These are phyloP conservation scores for Periglandula ipomoeae DNA, from an alignment of 2,329 filamentous ascomycete genomes.

Conservation along the genomic window DNA sequence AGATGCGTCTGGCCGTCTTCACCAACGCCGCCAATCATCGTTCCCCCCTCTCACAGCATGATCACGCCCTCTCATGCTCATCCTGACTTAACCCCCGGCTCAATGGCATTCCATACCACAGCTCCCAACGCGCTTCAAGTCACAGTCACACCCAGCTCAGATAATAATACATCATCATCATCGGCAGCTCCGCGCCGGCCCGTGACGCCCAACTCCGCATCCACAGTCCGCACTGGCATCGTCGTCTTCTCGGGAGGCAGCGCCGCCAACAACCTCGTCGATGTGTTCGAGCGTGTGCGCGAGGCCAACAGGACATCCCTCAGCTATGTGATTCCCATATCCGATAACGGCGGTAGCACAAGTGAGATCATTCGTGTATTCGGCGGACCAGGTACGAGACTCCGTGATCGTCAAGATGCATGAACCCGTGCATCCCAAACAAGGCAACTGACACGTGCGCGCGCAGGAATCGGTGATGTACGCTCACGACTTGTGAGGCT, in stretches of 20 bases:
- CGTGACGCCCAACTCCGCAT: background rate
- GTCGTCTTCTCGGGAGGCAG: constrained; percentile 89
- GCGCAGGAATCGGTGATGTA: constrained; percentile 45
- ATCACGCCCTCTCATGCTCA: background rate
- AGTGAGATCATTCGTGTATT: constrained; percentile 92
- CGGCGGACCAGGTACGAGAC: constrained; percentile 69
- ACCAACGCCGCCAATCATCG: too few species aligned
- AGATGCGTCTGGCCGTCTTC: too few species aligned
- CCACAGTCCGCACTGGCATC: constrained; percentile 32
- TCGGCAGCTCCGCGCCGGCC: background rate
- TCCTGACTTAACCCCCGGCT: background rate
- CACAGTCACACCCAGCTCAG: background rate
- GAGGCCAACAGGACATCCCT: constrained; percentile 57
- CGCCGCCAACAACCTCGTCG: constrained; percentile 88
- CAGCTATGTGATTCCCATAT: constrained; percentile 88
- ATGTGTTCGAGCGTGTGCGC: constrained; percentile 67
- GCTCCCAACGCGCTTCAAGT: background rate
- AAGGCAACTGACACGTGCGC: background rate
- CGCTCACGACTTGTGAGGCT: constrained; percentile 69
- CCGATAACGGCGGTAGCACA: constrained; percentile 89
- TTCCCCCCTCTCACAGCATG: background rate
- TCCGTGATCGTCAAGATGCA: too few species aligned
- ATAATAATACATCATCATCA: background rate
- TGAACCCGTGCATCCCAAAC: too few species aligned
- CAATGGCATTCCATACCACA: background rate